Conservation (phyloP, 2,329 filamentous ascomycete species). For the Colletotrichum sublineola region DNA sequence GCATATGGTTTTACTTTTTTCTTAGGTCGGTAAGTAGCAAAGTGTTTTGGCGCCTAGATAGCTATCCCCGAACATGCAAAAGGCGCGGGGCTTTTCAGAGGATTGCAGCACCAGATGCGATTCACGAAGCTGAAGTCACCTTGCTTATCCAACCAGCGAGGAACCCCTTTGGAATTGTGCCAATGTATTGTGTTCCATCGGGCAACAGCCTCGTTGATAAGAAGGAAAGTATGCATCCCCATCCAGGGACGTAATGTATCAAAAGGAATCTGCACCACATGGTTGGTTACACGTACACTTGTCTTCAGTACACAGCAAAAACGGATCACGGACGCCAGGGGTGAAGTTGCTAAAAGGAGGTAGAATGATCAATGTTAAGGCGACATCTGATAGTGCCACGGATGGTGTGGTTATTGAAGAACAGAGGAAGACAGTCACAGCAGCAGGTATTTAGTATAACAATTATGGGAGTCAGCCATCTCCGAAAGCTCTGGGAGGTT, state of each 20-base stretch:
- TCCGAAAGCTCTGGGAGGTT: too few species aligned
- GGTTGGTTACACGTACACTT: too few species aligned
- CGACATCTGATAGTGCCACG: neutral
- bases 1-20: neutral
- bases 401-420: too few species aligned
- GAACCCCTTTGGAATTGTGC: neutral
- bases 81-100: too few species aligned
- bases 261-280: too few species aligned
- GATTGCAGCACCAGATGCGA: neutral
- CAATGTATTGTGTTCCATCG: neutral
- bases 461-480: too few species aligned
- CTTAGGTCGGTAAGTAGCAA: too few species aligned
- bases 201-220: neutral
- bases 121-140: neutral
- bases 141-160: neutral
- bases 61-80: neutral
- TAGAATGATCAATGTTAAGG: neutral
- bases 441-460: too few species aligned
- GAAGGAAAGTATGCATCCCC: neutral
- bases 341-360: neutral
- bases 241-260: neutral
- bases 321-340: neutral
- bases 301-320: neutral
- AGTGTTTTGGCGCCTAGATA: neutral
- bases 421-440: too few species aligned